Evolutionary conservation across 768 basidiomycete genomes (phyloP), one percentile per base, ranked within the genome.

Genomic region (Amanita jacksonii): DNA sequence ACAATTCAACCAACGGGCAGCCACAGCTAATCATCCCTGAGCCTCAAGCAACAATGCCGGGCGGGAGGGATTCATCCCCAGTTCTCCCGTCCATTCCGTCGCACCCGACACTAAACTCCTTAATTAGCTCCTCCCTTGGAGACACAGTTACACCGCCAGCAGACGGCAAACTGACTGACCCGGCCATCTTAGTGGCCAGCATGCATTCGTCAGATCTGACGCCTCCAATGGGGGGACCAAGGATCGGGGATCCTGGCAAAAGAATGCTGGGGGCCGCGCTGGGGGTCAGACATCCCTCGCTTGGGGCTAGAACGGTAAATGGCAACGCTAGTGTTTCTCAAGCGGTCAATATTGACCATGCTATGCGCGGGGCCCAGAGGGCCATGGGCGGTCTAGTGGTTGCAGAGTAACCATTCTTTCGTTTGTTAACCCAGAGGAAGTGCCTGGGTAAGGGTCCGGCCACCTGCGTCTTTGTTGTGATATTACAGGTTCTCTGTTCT

Each of bases 221-320:
- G 31, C 60, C 61, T 33, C 42, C 56, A 8, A 46, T 57, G n/a
- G 59, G 64, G 24, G 80, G 79, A n/a, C 86, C 86, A 16, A 75
- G 81, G 55, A 88, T 91, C 53, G 88, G 88, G 27, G 85, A 91
- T 61, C 85, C 88, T 24, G 88, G 85, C 31, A 87, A 86, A 66
- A 72, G 88, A 55, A 91, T 91, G 87, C 70, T 91, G 18, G 89
- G 86, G 32, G 81, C 82, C 43, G 87, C 87, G 24, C 67, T 91
- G 45, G 89, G 88, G 35, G 73, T 90, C 48, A 74, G 87, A 62
- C 86, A 88, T 62, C 88, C 88, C 23, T 72, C 73, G 30, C 65
- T 88, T 47, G 74, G 73, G 16, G 77, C 80, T 28, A 74, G 85
- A 50, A 58, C 76, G 41, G 59, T 81, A 52, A 70, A 66, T 38